Evolutionary conservation across 495 filamentous ascomycete species (phyloP), one percentile per base, ranked within the genome.

Genomic region (Neurospora tetraspora): DNA sequence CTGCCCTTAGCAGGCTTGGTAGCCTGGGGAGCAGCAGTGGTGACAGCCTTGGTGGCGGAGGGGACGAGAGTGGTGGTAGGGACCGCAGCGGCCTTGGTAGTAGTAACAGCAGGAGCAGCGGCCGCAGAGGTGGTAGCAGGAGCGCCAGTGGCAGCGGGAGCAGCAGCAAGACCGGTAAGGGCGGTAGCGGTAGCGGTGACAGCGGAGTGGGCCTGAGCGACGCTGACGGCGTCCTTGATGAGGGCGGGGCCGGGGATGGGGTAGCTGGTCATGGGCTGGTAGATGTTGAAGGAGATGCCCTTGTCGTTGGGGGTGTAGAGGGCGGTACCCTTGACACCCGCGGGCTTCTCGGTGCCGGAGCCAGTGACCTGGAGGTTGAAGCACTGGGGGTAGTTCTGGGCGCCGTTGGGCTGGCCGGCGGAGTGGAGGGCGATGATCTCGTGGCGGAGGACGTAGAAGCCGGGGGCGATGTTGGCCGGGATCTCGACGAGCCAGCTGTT

Each of bases 381-480:
- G 82, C 92, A 95, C 76, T 92, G 85, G 20, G 92, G 92, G 80
- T 94, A 95, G 83, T 89, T 90, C 84, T 95, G 92, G 5, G 92
- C 91, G 47, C 91, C 91, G 77, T 90, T 84, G 23, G 75, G 71
- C n/a, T 84, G 76, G 36, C 79, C 84, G n/a, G 90, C 90, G 31
- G 84, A 84, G 84, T 94, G 91, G 10, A 94, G 88, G 20, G 89
- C 92, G 72, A 94, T 92, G 77, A 94, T 90, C 81, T 96, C 92
- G 79, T 93, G 90, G 43, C 92, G 91, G 43, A 96, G 83, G 73
- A 96, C 89, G 75, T 93, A 96, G 84, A 90, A 89, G 47, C 92
- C 92, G 11, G 89, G 79, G 9, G 83, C 86, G 70, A 94, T 87
- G 77, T 80, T 80, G 69, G 82, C 74, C 20, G 92, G 92, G 75